Conservation (phyloP, 1,284 basidiomycete genomes). For the Omphalotus olearius region DNA sequence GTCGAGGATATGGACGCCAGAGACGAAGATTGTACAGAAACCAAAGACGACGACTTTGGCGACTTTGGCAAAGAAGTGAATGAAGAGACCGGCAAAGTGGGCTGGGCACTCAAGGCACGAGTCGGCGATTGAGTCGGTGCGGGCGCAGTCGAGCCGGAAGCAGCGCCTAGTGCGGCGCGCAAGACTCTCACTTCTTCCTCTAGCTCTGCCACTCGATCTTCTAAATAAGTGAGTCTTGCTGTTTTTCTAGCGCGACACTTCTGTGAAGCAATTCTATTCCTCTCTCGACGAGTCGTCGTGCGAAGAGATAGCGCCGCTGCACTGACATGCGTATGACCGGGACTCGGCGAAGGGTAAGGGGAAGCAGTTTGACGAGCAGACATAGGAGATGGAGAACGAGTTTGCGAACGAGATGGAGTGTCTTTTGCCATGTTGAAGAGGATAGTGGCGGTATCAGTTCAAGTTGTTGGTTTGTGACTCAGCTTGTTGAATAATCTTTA, state of each 20-base stretch:
- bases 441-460: too few species aligned
- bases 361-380: not conserved
- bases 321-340: conserved; percentile 4
- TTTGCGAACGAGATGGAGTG: too few species aligned
- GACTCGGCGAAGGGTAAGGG: not conserved
- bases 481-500: too few species aligned
- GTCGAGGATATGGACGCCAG: conserved; percentile 7
- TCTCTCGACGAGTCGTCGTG: conserved; percentile 5
- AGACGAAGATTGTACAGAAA: conserved; percentile 4
- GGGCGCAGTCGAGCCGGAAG: not conserved
- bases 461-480: too few species aligned
- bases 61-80: conserved; percentile 1
- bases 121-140: not conserved
- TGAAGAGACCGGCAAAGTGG: not conserved
- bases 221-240: conserved; percentile 4
- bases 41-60: not conserved
- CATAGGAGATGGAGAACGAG: too few species aligned
- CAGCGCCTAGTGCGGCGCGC: not conserved
- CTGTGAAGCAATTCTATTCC: conserved; percentile 4
- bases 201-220: conserved; percentile 6
- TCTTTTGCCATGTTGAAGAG: too few species aligned
- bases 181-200: conserved; percentile 9
- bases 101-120: conserved; percentile 1
- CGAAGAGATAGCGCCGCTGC: conserved; percentile 6
- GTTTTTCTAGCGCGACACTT: conserved; percentile 9